Evolutionary conservation across 2,329 filamentous ascomycete genomes (phyloP).

Genomic region (Sarocladium strictum): DNA sequence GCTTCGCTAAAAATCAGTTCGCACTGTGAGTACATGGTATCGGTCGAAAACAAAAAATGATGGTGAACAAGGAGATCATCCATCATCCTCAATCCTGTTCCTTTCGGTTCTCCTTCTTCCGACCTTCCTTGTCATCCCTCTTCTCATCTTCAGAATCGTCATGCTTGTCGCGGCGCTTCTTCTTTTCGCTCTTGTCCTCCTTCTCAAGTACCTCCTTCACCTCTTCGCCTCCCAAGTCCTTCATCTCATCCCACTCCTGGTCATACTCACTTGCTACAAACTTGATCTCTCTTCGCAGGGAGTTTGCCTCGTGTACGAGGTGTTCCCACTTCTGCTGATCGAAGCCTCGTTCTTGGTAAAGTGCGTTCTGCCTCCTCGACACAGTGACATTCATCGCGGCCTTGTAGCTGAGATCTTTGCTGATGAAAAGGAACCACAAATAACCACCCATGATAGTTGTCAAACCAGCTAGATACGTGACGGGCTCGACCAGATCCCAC

Average conservation of each 20-base stretch:
- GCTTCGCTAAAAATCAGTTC: slow-evolving; percentile 3
- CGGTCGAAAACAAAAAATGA: not conserved
- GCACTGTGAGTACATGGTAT: not conserved
- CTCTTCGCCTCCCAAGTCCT: slow-evolving; percentile 65
- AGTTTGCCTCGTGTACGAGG: slow-evolving; percentile 73
- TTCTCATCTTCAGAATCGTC: slow-evolving; percentile 32
- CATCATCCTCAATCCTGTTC: slow-evolving; percentile 15
- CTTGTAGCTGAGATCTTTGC: slow-evolving; percentile 80
- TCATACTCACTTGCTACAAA: slow-evolving; percentile 80
- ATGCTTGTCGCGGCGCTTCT: slow-evolving; percentile 32
- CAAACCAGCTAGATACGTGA: slow-evolving; percentile 85
- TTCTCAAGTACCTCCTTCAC: slow-evolving; percentile 51
- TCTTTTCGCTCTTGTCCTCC: slow-evolving; percentile 29
- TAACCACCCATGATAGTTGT: slow-evolving; percentile 84
- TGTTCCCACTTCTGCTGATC: slow-evolving; percentile 72
- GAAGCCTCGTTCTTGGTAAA: slow-evolving; percentile 73
- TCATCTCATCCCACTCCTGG: slow-evolving; percentile 78
- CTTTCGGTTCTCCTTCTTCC: slow-evolving; percentile 21
- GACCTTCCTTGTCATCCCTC: slow-evolving; percentile 26
- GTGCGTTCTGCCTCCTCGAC: slow-evolving; percentile 64
- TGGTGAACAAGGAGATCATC: too few species aligned
- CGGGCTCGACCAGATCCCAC: slow-evolving; percentile 87
- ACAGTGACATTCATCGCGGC: slow-evolving; percentile 85
- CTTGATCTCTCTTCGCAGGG: slow-evolving; percentile 71
- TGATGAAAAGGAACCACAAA: slow-evolving; percentile 90